Base-by-base conservation (phyloP, 768 basidiomycete species). In the Hygrocybe coccinea region DNA sequence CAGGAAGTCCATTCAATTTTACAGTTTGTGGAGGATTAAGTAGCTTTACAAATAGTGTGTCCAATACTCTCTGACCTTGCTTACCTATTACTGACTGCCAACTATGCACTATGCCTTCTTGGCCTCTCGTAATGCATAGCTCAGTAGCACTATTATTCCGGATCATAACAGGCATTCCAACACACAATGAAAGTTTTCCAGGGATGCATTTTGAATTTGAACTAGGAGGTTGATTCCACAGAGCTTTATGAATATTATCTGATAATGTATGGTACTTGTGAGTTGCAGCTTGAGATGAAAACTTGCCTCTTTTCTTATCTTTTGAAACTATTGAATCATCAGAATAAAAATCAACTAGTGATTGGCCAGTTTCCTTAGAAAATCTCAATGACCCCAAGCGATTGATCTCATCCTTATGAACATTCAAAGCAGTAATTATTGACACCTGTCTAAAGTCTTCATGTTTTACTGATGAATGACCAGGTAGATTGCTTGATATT, bases 391-490 rank as follows among this genome's bases (percentile, higher is more conserved):
- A 35, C 1, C 72, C 72, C 0, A 70, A 4, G 9, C 59, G 17
- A 61, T 78, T 78, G 0, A 76, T 65, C 50, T 62, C 55, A 59
- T 77, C 76, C 55, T 71, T 70, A 21, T 71, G 64, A 10, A 61
- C 29, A 65, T 76, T 77, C n/a, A 58, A 57, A 3, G 66, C 64
- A 2, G 72, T 75, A 25, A 79, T 78, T 12, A 77, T 64, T 2
- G 75, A 67, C 2, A 71, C 63, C 63, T 73, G 58, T 22, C 66
- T 29, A 50, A 74, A 77, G 11, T 33, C 5, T n/a, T 54, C 24
- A 34, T 54, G 50, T 25, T 46, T 36, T n/a, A 69, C 33, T 29
- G 22, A 50, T 1, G 60, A 56, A 22, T 46, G 52, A 14, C 54
- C 56, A 2, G 54, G 45, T 15, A n/a, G 9, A 0, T 34, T 37